Evolutionary conservation across 2,329 filamentous ascomycete species (phyloP), one percentile per base, ranked within the genome.

Genomic region (Xylaria sp.): DNA sequence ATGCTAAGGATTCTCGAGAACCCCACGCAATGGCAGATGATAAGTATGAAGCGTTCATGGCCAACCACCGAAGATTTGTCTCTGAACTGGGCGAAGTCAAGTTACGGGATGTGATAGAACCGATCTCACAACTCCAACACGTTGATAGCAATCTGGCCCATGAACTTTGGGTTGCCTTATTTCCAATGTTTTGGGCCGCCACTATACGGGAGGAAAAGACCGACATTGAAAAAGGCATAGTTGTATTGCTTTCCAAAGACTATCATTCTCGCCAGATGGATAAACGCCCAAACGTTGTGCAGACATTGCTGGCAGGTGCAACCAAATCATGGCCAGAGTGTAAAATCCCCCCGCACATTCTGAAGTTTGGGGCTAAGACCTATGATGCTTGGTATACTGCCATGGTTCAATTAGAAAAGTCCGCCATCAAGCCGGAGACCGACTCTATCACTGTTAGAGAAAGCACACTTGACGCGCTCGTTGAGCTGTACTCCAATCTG

Each of bases 361-460:
- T 99, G 82, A 99, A 99, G 78, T 98, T 94, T 74, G 88, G 97
- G 65, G 95, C 94, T 23, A 93, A 93, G 79, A 97, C 93, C 0
- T 99, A 97, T 78, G 94, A 97, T 80, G 93, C 92, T 0, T 99
- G 96, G 97, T 99, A 99, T 78, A 94, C 93, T n/a, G 93, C 93
- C 15, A 87, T 97, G 26, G 90, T 92, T 15, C 94, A 96, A 75
- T 89, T 99, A 70, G 96, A 99, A 79, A 93, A 97, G 66, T 89
- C 92, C 33, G 94, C 93, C 9, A 91, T 97, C 76, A 90, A 90
- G 60, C 94, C 96, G 0, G 88, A 94, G 63, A 89, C 94, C 48
- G 94, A 98, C 75, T 97, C 94, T 1, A 84, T 92, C 1, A 89
- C 88, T 53, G 92, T 97, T 23, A 88, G 94, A 38, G 97, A 99